Percentiles rank a stretch among this genome's conserved stretches.
phyloP scores from a whole-genome alignment of 495 filamentous ascomycete species.

The Daldinia bambusicola region DNA sequence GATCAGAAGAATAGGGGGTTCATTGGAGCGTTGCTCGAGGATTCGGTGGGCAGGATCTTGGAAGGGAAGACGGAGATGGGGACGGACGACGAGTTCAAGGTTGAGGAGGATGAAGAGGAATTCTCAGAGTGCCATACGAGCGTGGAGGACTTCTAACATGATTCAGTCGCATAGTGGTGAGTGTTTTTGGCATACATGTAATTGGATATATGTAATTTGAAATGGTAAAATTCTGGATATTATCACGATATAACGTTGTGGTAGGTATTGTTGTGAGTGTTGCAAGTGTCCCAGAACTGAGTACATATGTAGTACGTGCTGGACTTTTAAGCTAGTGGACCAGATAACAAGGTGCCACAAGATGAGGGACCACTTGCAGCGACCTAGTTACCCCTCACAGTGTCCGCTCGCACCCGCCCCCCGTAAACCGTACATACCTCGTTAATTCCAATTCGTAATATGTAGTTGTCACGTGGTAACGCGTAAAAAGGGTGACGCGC shows the following conservation, averaged over 20 bases:
- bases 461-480: not conserved
- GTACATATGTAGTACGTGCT: not conserved
- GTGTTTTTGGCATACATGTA: not conserved
- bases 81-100: slow-evolving; percentile 9
- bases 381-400: not conserved
- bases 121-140: slow-evolving; percentile 5
- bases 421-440: not conserved
- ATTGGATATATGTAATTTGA: not conserved
- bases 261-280: not conserved
- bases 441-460: not conserved
- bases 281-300: not conserved
- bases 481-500: slow-evolving; percentile 5
- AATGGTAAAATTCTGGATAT: too few species aligned
- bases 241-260: not conserved
- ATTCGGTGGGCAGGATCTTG: slow-evolving; percentile 47
- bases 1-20: slow-evolving; percentile 50
- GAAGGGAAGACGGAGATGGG: slow-evolving; percentile 29
- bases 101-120: slow-evolving; percentile 12
- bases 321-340: not conserved
- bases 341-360: not conserved
- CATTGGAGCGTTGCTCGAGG: slow-evolving; percentile 50
- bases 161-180: not conserved
- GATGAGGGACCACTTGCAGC: not conserved
- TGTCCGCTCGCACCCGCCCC: not conserved
- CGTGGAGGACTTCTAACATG: not conserved